Base-by-base conservation (phyloP, 2,329 filamentous ascomycete genomes). In the Teratosphaeriaceae sp. region DNA sequence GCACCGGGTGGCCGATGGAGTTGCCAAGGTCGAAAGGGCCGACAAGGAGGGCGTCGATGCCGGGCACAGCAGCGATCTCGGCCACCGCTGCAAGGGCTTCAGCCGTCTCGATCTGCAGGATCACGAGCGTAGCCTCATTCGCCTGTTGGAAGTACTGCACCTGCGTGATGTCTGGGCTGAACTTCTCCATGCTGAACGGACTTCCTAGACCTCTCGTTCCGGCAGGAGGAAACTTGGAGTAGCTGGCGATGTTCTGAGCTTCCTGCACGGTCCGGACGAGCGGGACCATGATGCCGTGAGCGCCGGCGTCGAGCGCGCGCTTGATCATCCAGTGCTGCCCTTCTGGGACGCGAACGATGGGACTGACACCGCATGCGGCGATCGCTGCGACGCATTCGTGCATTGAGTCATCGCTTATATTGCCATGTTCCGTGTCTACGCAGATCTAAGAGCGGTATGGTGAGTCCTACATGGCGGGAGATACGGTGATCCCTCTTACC, bases 251-350 rank as follows among this genome's bases (percentile, higher is more conserved):
- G 20, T 62, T 67, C 49, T 64, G 65, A 4, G 74, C 75, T 49
- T 79, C 74, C 18, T 75, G 72, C 9, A 69, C 68, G 0, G 68
- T 74, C 48, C 74, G 68, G 24, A 77, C 64, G 4, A 76, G 58
- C 2, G 49, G 49, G 1, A 55, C 74, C 21, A 79, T 63, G 26
- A 80, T 69, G 23, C 75, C 77, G 55, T 80, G 76, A 6, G 77
- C 76, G 27, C 77, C 77, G 34, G 74, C 64, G 51, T 80, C 78
- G 27, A 81, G 67, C 9, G 77, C 77, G 39, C 76, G 65, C 57
- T 80, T 80, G 45, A 80, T 74, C 75, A 79, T 78, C 76, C 75
- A 79, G 37, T 71, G 67, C 61, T 80, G 34, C 24, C 40, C 40
- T 29, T 42, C 40, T 11, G 40, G 19, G 8, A 42, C 40, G n/a